Evolutionary conservation across 192 early-diverging fungal genomes (phyloP), one percentile per base, ranked within the genome.

Genomic region (Rhizoclosmatium globosum): DNA sequence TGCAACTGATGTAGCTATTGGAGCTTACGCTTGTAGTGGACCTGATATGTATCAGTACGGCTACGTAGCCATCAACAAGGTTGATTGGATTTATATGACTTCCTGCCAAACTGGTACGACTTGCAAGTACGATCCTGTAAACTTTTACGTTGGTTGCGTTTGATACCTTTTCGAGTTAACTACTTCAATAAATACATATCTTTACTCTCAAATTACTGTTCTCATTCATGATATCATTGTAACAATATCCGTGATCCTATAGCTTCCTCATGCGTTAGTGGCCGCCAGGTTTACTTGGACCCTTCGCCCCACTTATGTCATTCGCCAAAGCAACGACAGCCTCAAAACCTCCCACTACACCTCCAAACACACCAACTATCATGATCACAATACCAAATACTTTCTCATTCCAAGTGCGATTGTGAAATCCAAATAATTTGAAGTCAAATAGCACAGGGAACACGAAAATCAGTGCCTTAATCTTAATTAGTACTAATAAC

Each of bases 381-480:
- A 92, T 64, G 47, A 91, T 90, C 31, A 89, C 59, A 50, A 83
- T 77, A 58, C 84, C 87, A 82, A 89, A 84, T 23, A 85, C 72
- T 48, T 90, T 80, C 73, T 90, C 84, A 50, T 82, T 81, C 79
- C 79, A 81, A 21, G 71, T 62, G 71, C 91, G 76, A 13, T 80
- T 81, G 6, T 83, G 57, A 87, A 89, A 90, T 4, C 94, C 94
- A 70, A 90, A 87, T 53, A 96, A 79, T 81, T 91, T 91, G 47
- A 93, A 85, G 69, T 95, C 93, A 84, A 90, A 94, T 13, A 95
- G 41, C 39, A 95, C 87, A 1, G 95, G 95, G 47, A 96, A 86
- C 62, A 95, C 85, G 78, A 96, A 96, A 84, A 96, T 94, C 42
- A 95, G 85, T 15, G 64, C 67, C 76, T 77, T 58, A 60, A n/a